These are phyloP conservation scores for Exophiala spinifera DNA, from an alignment of 2,329 filamentous ascomycete genomes.

Conservation along the genomic window DNA sequence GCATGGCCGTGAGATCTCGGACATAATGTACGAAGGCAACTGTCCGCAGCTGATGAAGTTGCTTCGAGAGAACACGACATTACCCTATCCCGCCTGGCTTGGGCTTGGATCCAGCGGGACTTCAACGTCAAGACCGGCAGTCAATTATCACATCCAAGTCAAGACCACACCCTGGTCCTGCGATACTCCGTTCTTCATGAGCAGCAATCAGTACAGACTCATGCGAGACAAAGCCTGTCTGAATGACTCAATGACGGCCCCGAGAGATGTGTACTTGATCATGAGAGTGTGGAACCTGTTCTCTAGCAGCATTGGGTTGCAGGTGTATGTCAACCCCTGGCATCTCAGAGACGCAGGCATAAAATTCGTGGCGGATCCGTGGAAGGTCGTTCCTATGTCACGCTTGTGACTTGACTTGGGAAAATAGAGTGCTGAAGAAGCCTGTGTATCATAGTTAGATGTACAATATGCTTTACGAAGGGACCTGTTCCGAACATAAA, in stretches of 20 bases:
- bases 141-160: conserved; percentile 20
- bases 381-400: conserved; percentile 17
- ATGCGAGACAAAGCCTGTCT: conserved; percentile 14
- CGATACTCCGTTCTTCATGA: conserved; percentile 22
- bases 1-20: conserved; percentile 16
- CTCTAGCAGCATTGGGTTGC: conserved; percentile 13
- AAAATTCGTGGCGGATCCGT: conserved; percentile 19
- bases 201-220: conserved; percentile 14
- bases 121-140: background rate
- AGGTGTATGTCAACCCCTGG: conserved; percentile 19
- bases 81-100: conserved; percentile 9
- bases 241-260: conserved; percentile 1
- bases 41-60: conserved; percentile 8
- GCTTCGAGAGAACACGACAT: conserved; percentile 9
- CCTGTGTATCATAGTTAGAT: no score
- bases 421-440: no score
- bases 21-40: conserved; percentile 18
- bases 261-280: conserved; percentile 8
- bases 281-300: conserved; percentile 21
- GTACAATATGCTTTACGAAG: no score
- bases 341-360: conserved; percentile 14
- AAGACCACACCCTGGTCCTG: conserved; percentile 20
- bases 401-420: no score
- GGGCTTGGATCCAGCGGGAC: no score
- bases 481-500: no score